Conservation (phyloP, 108 stramenopile genomes). For the Chaetoceros tenuissimus region DNA sequence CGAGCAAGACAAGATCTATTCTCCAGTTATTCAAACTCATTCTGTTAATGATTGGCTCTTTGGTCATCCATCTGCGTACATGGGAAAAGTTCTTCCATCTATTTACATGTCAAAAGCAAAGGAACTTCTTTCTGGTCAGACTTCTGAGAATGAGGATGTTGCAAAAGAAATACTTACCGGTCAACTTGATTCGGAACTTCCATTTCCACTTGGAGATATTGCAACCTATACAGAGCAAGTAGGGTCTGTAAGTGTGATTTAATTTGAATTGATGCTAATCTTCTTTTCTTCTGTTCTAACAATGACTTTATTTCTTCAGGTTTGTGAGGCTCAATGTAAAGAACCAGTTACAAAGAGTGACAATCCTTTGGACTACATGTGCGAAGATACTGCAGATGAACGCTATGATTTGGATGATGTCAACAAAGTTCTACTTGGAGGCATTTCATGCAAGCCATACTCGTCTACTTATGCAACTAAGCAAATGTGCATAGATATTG, state of each 20-base stretch:
- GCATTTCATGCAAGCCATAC: conserved; percentile 39
- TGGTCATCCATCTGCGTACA: conserved; percentile 36
- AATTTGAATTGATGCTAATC: conserved; percentile 14
- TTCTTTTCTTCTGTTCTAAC: no score
- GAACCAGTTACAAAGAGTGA: no score
- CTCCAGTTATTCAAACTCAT: conserved; percentile 35
- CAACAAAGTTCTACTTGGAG: conserved; percentile 36
- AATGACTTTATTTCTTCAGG: no score
- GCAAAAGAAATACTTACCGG: conserved; percentile 33
- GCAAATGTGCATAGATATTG: conserved; percentile 22
- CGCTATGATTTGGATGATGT: conserved; percentile 29
- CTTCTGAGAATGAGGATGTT: conserved; percentile 8
- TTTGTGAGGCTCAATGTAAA: no score
- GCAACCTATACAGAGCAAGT: conserved; percentile 32
- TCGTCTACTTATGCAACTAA: conserved; percentile 31
- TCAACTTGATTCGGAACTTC: conserved; percentile 20
- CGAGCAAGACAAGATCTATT: conserved; percentile 25
- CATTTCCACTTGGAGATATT: conserved; percentile 30
- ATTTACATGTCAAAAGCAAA: conserved; percentile 19
- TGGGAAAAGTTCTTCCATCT: conserved; percentile 23
- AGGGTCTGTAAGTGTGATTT: conserved; percentile 12
- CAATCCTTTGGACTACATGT: conserved; percentile 13
- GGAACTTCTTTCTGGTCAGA: conserved; percentile 10
- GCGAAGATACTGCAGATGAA: conserved; percentile 26
- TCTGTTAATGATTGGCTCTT: conserved; percentile 37